Base-by-base conservation (phyloP, 2,329 filamentous ascomycete genomes). In the Venturiaceae sp. region DNA sequence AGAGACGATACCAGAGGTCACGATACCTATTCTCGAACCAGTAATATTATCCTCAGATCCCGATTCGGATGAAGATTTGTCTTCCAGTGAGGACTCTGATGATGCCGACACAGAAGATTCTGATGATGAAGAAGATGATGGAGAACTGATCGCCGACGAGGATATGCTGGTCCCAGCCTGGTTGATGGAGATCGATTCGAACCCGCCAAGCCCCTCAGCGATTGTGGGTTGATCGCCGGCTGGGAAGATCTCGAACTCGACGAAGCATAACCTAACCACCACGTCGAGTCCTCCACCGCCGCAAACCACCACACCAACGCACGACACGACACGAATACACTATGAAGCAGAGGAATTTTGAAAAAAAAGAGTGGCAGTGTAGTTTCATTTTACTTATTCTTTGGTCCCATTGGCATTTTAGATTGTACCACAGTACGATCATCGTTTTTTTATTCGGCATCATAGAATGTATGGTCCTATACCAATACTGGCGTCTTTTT, bases 151-250 rank as follows among this genome's bases (percentile, higher is more conserved):
- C 26, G 41, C 11, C 19, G 55, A 57, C 16, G 44, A 44, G 39
- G 55, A 57, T 19, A 34, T 57, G 55, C 28, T 57, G 30, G 34
- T 57, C 5, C 55, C 55, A 16, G 39, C 37, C 3, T 57, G 55
- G 55, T 23, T 57, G n/a, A 57, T 57, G 55, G 39, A 57, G 30
- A 32, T 57, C 26, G 55, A 57, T 14, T 57, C 55, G 8, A 50
- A 44, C n/a, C 53, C 53, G 28, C 53, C 53, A 56, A 39, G 33
- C 16, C 33, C 33, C 34, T 30, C 53, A 28, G 21, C 21, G 9
- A 32, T 30, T 21, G 53, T 30, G 16, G 53, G 21, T 21, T 56
- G 44, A 50, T 50, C 23, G 44, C 26, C 13, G 8, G 16, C 16
- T 19, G 9, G 26, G 23, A 50, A 30, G 44, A 30, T 50, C 21